These are phyloP conservation scores for Dalechampia spathulata DNA, from an alignment of 441 rosid species.

Conservation along the genomic window DNA sequence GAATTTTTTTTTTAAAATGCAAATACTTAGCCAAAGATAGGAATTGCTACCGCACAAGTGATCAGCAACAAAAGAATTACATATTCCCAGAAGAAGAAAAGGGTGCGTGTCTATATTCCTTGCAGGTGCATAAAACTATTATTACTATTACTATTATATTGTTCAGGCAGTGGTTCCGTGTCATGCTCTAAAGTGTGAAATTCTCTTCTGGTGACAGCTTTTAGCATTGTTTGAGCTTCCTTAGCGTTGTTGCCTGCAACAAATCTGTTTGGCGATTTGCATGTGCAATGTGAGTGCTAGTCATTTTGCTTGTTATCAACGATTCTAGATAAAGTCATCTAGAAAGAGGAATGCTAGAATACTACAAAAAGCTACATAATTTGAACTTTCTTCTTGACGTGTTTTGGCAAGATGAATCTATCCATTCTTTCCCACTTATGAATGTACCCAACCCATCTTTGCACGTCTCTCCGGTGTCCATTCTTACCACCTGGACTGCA, in stretches of 20 bases:
- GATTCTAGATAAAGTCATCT: no score
- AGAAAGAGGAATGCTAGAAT: neutral
- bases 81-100: neutral
- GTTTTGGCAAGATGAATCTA: neutral
- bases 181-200: neutral
- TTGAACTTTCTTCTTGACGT: neutral
- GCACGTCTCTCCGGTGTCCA: no score
- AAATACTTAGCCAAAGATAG: neutral
- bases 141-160: no score
- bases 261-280: neutral
- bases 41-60: neutral
- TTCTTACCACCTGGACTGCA: no score
- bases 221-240: conserved; percentile 5
- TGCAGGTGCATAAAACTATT: conserved; percentile 5
- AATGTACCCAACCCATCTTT: no score
- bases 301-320: neutral
- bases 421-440: neutral
- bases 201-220: neutral
- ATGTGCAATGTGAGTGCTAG: conserved; percentile 18
- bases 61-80: neutral
- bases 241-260: neutral
- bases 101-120: neutral
- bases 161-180: conserved; percentile 9
- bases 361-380: neutral
- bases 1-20: neutral